These are phyloP conservation scores for Leucogyrophana mollusca DNA, from an alignment of 768 basidiomycete genomes.

Conservation along the genomic window DNA sequence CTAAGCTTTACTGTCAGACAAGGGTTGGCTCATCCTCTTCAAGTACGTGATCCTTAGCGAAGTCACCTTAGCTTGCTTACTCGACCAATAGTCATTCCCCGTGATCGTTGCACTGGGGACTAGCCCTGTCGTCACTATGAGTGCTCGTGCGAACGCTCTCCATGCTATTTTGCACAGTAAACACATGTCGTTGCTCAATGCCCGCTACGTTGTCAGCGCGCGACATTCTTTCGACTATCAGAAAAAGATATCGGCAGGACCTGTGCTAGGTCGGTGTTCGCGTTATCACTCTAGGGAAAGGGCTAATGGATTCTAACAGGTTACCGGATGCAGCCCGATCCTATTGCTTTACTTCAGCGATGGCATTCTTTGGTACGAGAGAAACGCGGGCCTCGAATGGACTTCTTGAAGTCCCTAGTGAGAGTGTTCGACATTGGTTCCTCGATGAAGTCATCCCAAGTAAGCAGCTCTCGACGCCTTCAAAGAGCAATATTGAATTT, in stretches of 20 bases:
- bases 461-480: slow-evolving; percentile 19
- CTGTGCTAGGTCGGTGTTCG: slow-evolving; percentile 51
- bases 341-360: slow-evolving; percentile 74
- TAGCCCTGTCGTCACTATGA: slow-evolving; percentile 55
- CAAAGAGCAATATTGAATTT: slow-evolving; percentile 3
- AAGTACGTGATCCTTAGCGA: slow-evolving; percentile 46
- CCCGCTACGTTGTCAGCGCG: slow-evolving; percentile 80
- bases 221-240: slow-evolving; percentile 84
- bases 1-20: slow-evolving; percentile 92
- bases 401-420: slow-evolving; percentile 81
- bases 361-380: slow-evolving; percentile 94
- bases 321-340: slow-evolving; percentile 60
- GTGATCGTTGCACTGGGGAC: slow-evolving; percentile 94
- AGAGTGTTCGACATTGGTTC: slow-evolving; percentile 80
- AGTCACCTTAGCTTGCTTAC: slow-evolving; percentile 1
- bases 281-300: background rate
- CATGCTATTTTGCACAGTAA: slow-evolving; percentile 85
- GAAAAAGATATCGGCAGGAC: slow-evolving; percentile 45
- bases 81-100: slow-evolving; percentile 70
- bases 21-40: slow-evolving; percentile 92
- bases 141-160: slow-evolving; percentile 74
- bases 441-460: slow-evolving; percentile 56
- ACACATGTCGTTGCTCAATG: slow-evolving; percentile 86
- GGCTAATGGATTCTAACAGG: slow-evolving; percentile 39
- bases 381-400: slow-evolving; percentile 81